Base-by-base conservation (phyloP, 495 filamentous ascomycete species). In the Amphirosellinia nigrospora region DNA sequence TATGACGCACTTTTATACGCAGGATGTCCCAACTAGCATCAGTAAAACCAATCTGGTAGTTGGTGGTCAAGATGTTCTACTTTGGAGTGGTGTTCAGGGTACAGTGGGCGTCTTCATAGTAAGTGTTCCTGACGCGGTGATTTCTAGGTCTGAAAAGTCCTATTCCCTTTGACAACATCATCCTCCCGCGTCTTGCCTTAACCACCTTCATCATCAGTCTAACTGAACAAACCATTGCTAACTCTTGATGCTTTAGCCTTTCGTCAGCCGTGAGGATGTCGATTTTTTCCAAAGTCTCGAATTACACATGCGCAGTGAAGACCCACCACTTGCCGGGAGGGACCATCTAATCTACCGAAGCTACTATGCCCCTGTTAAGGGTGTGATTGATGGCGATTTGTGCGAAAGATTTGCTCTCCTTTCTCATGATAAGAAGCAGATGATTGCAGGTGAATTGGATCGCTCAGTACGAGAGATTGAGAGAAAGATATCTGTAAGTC, bases 311-410 rank as follows among this genome's bases (percentile, higher is more conserved):
- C 87, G 94, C 58, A 86, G 84, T 21, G 94, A 97, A 72, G 92
- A 97, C 72, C 86, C 94, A 26, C 93, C 94, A 15, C 84, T 97
- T 28, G 93, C 93, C 11, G 96, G 96, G 36, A 87, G 96, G 68
- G 96, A 98, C 78, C 96, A 99, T 80, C 80, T 99, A 36, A 95
- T 97, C 56, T 99, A 97, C 75, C 86, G 96, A 64, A 89, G 94
- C 55, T 99, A 98, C 77, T 98, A 99, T 78, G 93, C 91, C n/a
- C 96, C 96, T 1, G 93, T 96, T 16, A 99, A 99, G 85, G 93
- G 93, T 0, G 89, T 97, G 34, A 96, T 99, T 77, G 96, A 99
- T 80, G 96, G 96, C n/a, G 96, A 99, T 83, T 83, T 99, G 70
- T 97, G 94, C 76, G 96, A 99, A 84, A 87, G 93, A 75, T 99